These are phyloP conservation scores for Ogataea naganishii DNA, from an alignment of 805 yeast species.

Conservation along the genomic window DNA sequence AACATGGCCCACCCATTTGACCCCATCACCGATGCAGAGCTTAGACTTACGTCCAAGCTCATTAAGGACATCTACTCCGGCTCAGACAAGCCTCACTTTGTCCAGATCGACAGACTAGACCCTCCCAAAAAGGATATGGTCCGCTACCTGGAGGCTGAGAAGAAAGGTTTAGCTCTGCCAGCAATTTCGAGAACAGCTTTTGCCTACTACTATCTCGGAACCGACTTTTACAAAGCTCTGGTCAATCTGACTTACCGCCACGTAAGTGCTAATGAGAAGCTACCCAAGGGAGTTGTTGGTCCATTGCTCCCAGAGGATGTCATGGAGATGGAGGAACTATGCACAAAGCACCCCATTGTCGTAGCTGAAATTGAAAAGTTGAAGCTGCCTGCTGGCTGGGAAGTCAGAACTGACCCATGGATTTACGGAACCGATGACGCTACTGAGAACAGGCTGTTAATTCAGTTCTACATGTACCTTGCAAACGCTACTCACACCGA, in stretches of 20 bases:
- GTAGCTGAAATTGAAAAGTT: slow-evolving; percentile 59
- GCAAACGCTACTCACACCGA: slow-evolving; percentile 57
- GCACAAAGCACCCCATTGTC: slow-evolving; percentile 47
- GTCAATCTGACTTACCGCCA: slow-evolving; percentile 57
- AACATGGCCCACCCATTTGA: slow-evolving; percentile 46
- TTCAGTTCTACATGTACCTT: slow-evolving; percentile 71
- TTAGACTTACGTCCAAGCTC: slow-evolving; percentile 47
- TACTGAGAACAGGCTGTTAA: slow-evolving; percentile 49
- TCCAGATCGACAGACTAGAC: slow-evolving; percentile 60
- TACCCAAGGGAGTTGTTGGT: slow-evolving; percentile 59
- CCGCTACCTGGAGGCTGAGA: slow-evolving; percentile 60
- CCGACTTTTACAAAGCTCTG: slow-evolving; percentile 59
- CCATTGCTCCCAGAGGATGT: slow-evolving; percentile 66
- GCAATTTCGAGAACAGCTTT: slow-evolving; percentile 61
- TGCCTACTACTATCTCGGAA: slow-evolving; percentile 52
- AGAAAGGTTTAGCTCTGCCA: slow-evolving; percentile 42
- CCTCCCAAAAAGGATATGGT: slow-evolving; percentile 74
- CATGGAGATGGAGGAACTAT: slow-evolving; percentile 40
- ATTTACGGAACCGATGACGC: slow-evolving; percentile 74
- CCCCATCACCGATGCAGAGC: slow-evolving; percentile 48
- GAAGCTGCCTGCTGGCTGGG: slow-evolving; percentile 45
- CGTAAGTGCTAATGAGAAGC: slow-evolving; percentile 44
- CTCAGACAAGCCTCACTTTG: slow-evolving; percentile 48
- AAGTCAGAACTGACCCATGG: slow-evolving; percentile 70
- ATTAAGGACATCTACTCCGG: slow-evolving; percentile 51